Evolutionary conservation across 2,329 filamentous ascomycete genomes (phyloP).

Genomic region (Beauveria australis): DNA sequence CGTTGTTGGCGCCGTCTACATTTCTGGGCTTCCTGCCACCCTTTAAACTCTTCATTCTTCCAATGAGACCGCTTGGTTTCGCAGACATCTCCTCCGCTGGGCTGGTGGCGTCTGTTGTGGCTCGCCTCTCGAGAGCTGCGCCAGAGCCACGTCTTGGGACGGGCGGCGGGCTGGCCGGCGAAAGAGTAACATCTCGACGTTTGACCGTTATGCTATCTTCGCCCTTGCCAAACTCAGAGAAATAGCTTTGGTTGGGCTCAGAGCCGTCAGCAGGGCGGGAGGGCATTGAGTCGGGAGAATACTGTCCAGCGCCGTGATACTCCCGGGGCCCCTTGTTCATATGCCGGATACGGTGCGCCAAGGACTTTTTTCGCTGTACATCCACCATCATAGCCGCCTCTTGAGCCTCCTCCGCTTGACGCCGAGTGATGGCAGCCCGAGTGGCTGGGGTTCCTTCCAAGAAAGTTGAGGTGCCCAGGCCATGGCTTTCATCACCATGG

Average conservation of each 20-base stretch:
- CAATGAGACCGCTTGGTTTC: constrained; percentile 58
- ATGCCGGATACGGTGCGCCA: constrained; percentile 83
- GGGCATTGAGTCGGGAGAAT: constrained; percentile 31
- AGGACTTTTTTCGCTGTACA: constrained; percentile 83
- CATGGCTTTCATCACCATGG: constrained; percentile 75
- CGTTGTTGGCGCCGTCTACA: constrained; percentile 24
- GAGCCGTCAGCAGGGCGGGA: constrained; percentile 25
- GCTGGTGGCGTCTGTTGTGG: constrained; percentile 48
- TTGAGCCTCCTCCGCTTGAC: constrained; percentile 58
- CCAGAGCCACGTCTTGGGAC: constrained; percentile 30
- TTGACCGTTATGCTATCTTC: constrained; percentile 43
- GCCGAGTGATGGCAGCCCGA: constrained; percentile 66
- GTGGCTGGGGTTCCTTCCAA: constrained; percentile 88
- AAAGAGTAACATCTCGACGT: constrained; percentile 28
- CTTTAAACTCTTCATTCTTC: constrained; percentile 75
- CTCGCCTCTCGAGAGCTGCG: constrained; percentile 51
- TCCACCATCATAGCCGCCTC: constrained; percentile 47
- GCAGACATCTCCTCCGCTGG: constrained; percentile 32
- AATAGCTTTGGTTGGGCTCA: constrained; percentile 63
- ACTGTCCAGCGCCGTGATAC: constrained; percentile 44
- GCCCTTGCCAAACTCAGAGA: constrained; percentile 62
- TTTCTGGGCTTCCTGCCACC: constrained; percentile 46
- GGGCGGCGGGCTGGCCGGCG: constrained; percentile 52
- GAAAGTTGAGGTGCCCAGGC: constrained; percentile 90
- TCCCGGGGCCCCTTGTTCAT: constrained; percentile 65